Conservation (phyloP, 352 stramenopile genomes). For the Phytopythium ostracodes region DNA sequence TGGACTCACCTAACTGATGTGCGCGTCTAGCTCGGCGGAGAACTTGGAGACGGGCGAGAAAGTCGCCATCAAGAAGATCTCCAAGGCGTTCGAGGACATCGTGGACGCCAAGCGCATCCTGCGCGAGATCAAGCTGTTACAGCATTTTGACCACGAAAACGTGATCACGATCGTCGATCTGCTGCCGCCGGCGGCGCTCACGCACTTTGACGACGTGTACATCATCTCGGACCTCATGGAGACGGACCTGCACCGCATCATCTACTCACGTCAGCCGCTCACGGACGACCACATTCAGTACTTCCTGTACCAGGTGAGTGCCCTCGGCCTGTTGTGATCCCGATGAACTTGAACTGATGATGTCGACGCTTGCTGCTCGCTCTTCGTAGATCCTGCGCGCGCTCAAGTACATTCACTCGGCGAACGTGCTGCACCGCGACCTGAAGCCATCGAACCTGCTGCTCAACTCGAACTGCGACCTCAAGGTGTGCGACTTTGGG, state of each 20-base stretch:
- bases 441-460: constrained; percentile 98
- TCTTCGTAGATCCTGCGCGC: constrained; percentile 93
- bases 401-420: constrained; percentile 93
- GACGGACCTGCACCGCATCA: constrained; percentile 97
- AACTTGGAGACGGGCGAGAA: constrained; percentile 82
- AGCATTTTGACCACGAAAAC: constrained; percentile 94
- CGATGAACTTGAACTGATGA: background rate
- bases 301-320: constrained; percentile 86
- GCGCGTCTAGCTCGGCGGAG: constrained; percentile 52
- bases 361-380: background rate
- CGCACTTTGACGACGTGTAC: constrained; percentile 97
- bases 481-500: constrained; percentile 92
- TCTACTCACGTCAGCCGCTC: constrained; percentile 93
- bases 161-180: constrained; percentile 96
- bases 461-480: constrained; percentile 92
- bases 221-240: constrained; percentile 98
- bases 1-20: background rate
- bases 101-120: constrained; percentile 99
- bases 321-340: background rate
- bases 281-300: constrained; percentile 93
- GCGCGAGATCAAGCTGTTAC: constrained; percentile 94
- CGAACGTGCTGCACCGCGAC: constrained; percentile 94
- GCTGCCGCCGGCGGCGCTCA: constrained; percentile 89
- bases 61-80: constrained; percentile 89
- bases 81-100: constrained; percentile 94